Base-by-base conservation (phyloP, 768 basidiomycete species). In the Suillus subluteus region DNA sequence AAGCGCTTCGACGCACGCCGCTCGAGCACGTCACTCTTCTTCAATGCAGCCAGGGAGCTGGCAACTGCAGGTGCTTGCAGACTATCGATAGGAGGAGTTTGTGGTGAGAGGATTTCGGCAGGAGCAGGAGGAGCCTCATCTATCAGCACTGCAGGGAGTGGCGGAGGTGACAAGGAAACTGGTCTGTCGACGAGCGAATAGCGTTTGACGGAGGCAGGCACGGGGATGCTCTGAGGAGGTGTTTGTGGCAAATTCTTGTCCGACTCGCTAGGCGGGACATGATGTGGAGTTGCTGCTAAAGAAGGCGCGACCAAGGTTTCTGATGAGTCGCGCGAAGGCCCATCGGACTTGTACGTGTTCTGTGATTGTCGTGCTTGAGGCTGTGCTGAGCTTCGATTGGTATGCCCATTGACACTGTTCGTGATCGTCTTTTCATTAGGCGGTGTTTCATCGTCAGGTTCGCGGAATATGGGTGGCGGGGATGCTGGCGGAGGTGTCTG, bases 1-100 rank as follows among this genome's bases (percentile, higher is more conserved):
- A 96, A 99, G 0, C 98, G 92, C 75, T 98, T 98, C 26, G 94
- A 96, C 21, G 97, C 97, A 56, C 97, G 85, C 26, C 97, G 88
- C 72, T 96, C 94, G 46, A 99, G 85, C 1, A 88, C 85, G 70
- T 96, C 95, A 62, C 87, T 89, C 72, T 91, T 89, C 78, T 96
- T 91, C 56, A 99, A 83, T 9, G 95, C 95, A 8, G 94, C 95
- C 12, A 99, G 84, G 6, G 94, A 91, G 72, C 87, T 87, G 62
- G 91, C 92, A 32, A 93, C 87, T 0, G 86, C 90, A 44, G 91
- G 90, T 15, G 81, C 77, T 41, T 83, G 81, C n/a, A 82, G 65
- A 30, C 72, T 66, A 2, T 80, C 80, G 2, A 78, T 73, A 23
- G 82, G 80, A 9, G 84, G 76, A 5, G 78, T 77, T 50, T 72